Percentiles rank a stretch among this genome's conserved stretches.
phyloP scores from a whole-genome alignment of 1,139 yeast species.

The Blastobotrys serpentis region DNA sequence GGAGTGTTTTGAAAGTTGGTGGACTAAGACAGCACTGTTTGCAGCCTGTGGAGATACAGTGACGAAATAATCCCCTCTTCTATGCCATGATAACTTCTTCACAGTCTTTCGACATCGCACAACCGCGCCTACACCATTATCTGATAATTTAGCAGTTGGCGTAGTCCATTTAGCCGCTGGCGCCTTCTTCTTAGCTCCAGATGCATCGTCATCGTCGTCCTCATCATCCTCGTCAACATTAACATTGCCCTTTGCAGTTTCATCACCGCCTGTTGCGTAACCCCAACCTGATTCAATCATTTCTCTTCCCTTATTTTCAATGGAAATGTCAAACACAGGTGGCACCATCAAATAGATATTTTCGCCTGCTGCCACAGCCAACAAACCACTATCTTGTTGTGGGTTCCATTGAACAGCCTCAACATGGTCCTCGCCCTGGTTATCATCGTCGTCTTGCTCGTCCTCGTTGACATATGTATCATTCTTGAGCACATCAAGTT shows the following conservation, averaged over 20 bases:
- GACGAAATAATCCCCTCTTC: slow-evolving; percentile 95
- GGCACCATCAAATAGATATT: slow-evolving; percentile 77
- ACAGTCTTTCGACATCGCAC: slow-evolving; percentile 68
- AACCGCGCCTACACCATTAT: slow-evolving; percentile 71
- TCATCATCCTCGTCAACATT: slow-evolving; percentile 33
- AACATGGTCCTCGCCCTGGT: slow-evolving; percentile 63
- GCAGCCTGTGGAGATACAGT: slow-evolving; percentile 90
- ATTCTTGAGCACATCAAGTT: slow-evolving; percentile 48
- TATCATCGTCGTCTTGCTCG: slow-evolving; percentile 40
- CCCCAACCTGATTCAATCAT: slow-evolving; percentile 92
- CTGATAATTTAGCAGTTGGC: slow-evolving; percentile 63
- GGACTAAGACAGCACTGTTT: slow-evolving; percentile 85
- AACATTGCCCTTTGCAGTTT: slow-evolving; percentile 42
- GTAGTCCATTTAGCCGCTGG: slow-evolving; percentile 82
- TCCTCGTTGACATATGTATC: slow-evolving; percentile 44
- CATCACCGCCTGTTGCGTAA: slow-evolving; percentile 59
- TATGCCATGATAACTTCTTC: slow-evolving; percentile 90
- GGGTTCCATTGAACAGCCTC: slow-evolving; percentile 94
- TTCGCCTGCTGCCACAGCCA: slow-evolving; percentile 86
- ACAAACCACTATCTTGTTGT: slow-evolving; percentile 56
- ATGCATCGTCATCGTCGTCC: slow-evolving; percentile 35
- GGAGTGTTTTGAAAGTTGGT: slow-evolving; percentile 88
- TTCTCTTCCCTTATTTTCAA: slow-evolving; percentile 77
- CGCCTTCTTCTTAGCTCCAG: slow-evolving; percentile 47
- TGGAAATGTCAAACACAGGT: slow-evolving; percentile 83